A percentile compares a stretch with the other conserved stretches of the same genome.
phyloP scores from a whole-genome alignment of 139 green algal species.

The Raphidocelis subcapitata region DNA sequence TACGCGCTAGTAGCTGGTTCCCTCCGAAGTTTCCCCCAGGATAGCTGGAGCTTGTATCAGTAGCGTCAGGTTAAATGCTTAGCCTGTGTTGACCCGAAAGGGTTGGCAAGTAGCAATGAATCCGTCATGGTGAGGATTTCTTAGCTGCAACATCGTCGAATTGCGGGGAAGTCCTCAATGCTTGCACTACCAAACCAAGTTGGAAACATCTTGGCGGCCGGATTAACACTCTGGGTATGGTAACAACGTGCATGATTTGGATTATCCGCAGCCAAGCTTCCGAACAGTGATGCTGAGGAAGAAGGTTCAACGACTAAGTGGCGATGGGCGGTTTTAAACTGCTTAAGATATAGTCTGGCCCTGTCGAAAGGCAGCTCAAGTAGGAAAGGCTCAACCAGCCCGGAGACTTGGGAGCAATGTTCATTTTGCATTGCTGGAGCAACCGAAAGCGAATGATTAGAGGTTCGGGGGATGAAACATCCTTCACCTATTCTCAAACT shows the following conservation, averaged over 20 bases:
- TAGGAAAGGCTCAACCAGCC: too few species aligned
- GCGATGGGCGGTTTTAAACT: too few species aligned
- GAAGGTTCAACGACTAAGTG: constrained; percentile 9
- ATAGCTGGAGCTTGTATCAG: constrained; percentile 86
- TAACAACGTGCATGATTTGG: neutral
- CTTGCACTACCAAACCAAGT: neutral
- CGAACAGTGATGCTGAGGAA: neutral
- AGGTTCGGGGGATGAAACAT: constrained; percentile 82
- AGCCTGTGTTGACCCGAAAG: too few species aligned
- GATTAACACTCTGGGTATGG: neutral
- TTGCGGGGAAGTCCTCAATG: neutral
- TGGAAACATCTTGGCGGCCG: constrained; percentile 5
- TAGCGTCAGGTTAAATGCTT: constrained; percentile 92
- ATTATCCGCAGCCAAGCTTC: constrained; percentile 1
- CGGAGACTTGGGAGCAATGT: neutral
- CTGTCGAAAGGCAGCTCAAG: too few species aligned
- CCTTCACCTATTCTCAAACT: constrained; percentile 95
- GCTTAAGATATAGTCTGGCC: too few species aligned
- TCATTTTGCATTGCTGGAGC: too few species aligned
- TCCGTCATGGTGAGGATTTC: too few species aligned
- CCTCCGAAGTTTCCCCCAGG: constrained; percentile 93
- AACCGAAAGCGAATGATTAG: constrained; percentile 97
- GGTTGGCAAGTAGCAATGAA: too few species aligned
- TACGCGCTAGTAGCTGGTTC: constrained; percentile 88
- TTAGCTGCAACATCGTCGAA: neutral